Conservation (phyloP, 1,284 basidiomycete genomes). For the Leccinum angustisporum region DNA sequence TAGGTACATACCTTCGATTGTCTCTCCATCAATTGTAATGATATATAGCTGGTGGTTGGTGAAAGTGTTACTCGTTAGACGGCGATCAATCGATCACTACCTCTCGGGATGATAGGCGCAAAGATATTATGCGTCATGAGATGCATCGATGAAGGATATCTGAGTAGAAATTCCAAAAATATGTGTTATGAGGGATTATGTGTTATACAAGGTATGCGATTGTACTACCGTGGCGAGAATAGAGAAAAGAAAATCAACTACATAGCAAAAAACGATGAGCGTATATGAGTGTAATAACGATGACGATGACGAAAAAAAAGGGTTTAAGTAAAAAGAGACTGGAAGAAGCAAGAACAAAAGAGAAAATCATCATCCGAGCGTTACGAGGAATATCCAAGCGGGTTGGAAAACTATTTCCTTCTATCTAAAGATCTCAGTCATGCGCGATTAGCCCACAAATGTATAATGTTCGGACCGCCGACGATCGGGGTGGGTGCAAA, state of each 20-base stretch:
- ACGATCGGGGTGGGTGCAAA: conserved; percentile 35
- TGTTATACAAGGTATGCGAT: neutral
- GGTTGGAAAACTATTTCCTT: neutral
- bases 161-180: neutral
- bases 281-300: conserved; percentile 17
- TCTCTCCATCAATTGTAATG: too few relatives aligned
- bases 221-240: neutral
- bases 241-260: neutral
- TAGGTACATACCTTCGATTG: neutral
- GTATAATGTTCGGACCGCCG: conserved; percentile 34
- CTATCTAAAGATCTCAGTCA: conserved; percentile 20
- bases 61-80: too few relatives aligned
- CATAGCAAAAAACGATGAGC: conserved; percentile 5
- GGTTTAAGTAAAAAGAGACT: neutral
- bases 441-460: conserved; percentile 34
- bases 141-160: neutral
- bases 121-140: neutral
- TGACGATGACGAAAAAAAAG: neutral
- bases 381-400: neutral
- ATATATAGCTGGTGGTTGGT: too few relatives aligned
- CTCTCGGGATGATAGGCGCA: neutral
- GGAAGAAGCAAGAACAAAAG: neutral
- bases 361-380: neutral
- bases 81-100: too few relatives aligned
- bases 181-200: neutral